A percentile compares a stretch with the other conserved stretches of the same genome.
Evolutionary conservation across 169 alveolate species (phyloP).

Genomic region (Cryptosporidium sp.): DNA sequence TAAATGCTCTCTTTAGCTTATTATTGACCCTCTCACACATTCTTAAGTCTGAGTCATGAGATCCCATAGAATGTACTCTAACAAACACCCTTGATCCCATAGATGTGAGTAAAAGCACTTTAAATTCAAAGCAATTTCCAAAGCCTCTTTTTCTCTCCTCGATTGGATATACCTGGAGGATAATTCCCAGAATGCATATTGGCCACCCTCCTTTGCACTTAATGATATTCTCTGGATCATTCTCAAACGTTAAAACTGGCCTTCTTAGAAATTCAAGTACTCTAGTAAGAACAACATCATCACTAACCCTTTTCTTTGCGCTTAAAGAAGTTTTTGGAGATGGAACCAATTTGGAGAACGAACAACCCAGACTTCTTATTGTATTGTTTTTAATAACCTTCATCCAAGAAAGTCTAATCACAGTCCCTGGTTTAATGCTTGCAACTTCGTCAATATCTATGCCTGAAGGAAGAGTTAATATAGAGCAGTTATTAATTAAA

Average conservation of each 20-base stretch:
- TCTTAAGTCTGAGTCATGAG: constrained; percentile 39
- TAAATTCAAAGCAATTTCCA: constrained; percentile 62
- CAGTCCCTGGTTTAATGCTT: constrained; percentile 50
- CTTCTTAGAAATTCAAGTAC: not conserved
- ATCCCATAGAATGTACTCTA: constrained; percentile 36
- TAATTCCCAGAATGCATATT: constrained; percentile 11
- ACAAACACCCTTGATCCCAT: constrained; percentile 55
- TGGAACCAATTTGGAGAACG: constrained; percentile 30
- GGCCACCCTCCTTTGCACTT: constrained; percentile 67
- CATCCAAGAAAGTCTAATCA: constrained; percentile 60
- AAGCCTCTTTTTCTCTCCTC: constrained; percentile 61
- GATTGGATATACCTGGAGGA: constrained; percentile 41
- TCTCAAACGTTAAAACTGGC: constrained; percentile 26
- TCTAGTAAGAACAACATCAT: not conserved
- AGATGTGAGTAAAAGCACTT: constrained; percentile 25
- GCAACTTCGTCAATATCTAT: constrained; percentile 52
- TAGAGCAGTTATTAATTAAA: constrained; percentile 17
- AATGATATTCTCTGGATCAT: constrained; percentile 19
- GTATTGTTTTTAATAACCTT: constrained; percentile 12
- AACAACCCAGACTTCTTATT: not conserved
- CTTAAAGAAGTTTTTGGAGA: constrained; percentile 45
- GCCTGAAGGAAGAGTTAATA: constrained; percentile 59
- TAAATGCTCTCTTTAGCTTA: not conserved
- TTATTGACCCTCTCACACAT: constrained; percentile 35
- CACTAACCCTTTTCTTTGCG: constrained; percentile 1